Conservation (phyloP, 2,329 filamentous ascomycete species). For the Diplodia corticola region DNA sequence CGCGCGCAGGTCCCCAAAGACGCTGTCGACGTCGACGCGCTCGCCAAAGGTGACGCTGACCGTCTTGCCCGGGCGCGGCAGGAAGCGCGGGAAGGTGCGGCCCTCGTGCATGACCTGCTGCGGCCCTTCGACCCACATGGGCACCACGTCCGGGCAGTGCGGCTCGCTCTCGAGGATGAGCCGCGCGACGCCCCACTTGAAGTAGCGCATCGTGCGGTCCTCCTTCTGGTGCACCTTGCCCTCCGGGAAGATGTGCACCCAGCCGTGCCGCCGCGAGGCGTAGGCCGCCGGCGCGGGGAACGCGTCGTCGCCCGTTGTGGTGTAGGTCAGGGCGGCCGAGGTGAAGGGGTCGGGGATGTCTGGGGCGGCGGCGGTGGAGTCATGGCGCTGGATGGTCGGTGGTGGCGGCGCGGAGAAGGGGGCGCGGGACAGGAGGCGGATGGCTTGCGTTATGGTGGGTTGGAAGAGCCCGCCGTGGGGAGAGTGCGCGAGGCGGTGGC, state of each 20-base stretch:
- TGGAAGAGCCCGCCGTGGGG: constrained; percentile 83
- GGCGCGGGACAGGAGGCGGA: constrained; percentile 72
- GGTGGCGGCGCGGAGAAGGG: constrained; percentile 42
- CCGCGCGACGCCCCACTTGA: constrained; percentile 95
- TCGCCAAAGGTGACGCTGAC: constrained; percentile 79
- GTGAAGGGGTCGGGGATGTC: constrained; percentile 57
- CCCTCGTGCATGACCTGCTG: constrained; percentile 87
- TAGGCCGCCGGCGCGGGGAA: constrained; percentile 74
- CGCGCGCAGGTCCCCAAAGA: constrained; percentile 75
- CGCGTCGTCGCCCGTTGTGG: constrained; percentile 65
- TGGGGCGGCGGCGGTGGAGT: constrained; percentile 25
- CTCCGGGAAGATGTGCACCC: constrained; percentile 96
- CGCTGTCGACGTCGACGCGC: constrained; percentile 67
- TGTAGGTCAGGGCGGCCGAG: constrained; percentile 57
- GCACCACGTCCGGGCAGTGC: constrained; percentile 76
- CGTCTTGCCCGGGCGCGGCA: constrained; percentile 72
- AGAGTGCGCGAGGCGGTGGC: constrained; percentile 78
- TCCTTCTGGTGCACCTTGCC: constrained; percentile 89
- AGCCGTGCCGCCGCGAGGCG: constrained; percentile 68
- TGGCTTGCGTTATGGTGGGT: constrained; percentile 80
- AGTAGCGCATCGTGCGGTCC: constrained; percentile 81
- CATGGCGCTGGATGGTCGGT: not conserved
- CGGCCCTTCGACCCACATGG: constrained; percentile 92
- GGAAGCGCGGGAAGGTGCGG: constrained; percentile 73
- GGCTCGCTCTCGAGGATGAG: constrained; percentile 88